These are phyloP conservation scores for Nakaseomyces nivariensis DNA, from an alignment of 1,139 yeast genomes.

Conservation along the genomic window DNA sequence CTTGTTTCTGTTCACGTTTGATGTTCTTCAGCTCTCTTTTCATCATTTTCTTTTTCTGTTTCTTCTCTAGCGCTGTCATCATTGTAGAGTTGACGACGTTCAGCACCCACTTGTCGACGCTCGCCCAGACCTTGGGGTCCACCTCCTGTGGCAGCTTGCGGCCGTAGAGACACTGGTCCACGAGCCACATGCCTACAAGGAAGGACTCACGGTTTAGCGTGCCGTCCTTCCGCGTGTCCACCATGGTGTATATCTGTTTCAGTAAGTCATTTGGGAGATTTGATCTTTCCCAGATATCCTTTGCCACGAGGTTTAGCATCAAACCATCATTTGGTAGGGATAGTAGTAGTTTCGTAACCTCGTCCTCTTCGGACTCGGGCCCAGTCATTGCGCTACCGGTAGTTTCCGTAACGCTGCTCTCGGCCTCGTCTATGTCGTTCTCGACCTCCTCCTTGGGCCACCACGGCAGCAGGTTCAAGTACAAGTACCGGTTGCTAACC, in stretches of 20 bases:
- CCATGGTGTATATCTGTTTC: conserved; percentile 65
- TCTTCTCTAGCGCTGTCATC: conserved; percentile 15
- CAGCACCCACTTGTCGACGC: conserved; percentile 39
- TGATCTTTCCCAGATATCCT: conserved; percentile 73
- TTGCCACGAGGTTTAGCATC: conserved; percentile 45
- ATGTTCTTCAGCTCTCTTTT: conserved; percentile 26
- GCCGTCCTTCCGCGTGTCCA: conserved; percentile 69
- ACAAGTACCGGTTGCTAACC: conserved; percentile 74
- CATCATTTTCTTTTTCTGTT: conserved; percentile 26
- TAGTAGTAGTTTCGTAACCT: not conserved
- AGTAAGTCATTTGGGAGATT: conserved; percentile 56
- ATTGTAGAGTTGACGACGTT: conserved; percentile 19
- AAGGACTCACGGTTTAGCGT: conserved; percentile 72
- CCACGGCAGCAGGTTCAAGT: conserved; percentile 36
- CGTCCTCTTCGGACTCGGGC: not conserved
- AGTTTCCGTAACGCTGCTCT: conserved; percentile 1
- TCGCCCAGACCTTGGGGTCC: conserved; percentile 52
- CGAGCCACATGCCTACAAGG: conserved; percentile 90
- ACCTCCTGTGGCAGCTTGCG: conserved; percentile 69
- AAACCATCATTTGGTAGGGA: conserved; percentile 33
- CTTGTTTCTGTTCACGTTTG: conserved; percentile 21
- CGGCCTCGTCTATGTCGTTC: conserved; percentile 12
- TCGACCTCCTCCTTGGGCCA: conserved; percentile 22
- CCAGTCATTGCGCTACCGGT: not conserved
- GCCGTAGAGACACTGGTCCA: conserved; percentile 92